Conservation (phyloP, 345 rosid species). For the Populus ilicifolia region DNA sequence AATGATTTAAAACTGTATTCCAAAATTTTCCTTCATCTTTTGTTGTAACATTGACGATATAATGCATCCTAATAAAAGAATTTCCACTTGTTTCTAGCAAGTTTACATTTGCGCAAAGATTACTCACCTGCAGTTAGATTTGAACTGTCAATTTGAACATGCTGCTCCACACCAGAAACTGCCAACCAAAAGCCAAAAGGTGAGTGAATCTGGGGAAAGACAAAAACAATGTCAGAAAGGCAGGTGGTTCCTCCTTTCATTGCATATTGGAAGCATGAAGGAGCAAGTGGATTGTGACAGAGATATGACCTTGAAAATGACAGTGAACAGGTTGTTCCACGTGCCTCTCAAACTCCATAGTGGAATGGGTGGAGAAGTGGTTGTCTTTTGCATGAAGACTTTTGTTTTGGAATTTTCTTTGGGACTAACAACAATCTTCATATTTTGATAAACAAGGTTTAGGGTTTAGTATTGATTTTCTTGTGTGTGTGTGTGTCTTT, state of each 20-base stretch:
- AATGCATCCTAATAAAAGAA: slow-evolving; percentile 4
- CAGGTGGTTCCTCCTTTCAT: neutral
- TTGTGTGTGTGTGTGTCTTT: too few relatives aligned
- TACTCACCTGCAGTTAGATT: neutral
- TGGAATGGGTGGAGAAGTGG: neutral
- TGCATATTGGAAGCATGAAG: neutral
- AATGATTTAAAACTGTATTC: slow-evolving; percentile 11
- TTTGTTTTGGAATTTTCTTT: neutral
- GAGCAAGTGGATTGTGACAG: neutral
- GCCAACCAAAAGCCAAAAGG: neutral
- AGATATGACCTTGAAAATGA: neutral
- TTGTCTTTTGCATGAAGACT: too few relatives aligned
- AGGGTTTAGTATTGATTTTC: neutral
- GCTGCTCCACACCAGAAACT: slow-evolving; percentile 5
- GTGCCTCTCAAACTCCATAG: neutral
- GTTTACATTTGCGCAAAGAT: neutral
- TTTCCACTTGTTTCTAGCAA: neutral
- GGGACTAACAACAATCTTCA: neutral
- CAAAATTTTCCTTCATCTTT: neutral
- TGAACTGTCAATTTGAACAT: neutral
- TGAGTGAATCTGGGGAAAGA: neutral
- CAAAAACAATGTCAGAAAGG: neutral
- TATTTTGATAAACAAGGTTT: too few relatives aligned
- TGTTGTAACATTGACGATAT: neutral
- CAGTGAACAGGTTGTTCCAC: slow-evolving; percentile 6